These are phyloP conservation scores for Teunomyces panamensis DNA, from an alignment of 805 yeast genomes.

Conservation along the genomic window DNA sequence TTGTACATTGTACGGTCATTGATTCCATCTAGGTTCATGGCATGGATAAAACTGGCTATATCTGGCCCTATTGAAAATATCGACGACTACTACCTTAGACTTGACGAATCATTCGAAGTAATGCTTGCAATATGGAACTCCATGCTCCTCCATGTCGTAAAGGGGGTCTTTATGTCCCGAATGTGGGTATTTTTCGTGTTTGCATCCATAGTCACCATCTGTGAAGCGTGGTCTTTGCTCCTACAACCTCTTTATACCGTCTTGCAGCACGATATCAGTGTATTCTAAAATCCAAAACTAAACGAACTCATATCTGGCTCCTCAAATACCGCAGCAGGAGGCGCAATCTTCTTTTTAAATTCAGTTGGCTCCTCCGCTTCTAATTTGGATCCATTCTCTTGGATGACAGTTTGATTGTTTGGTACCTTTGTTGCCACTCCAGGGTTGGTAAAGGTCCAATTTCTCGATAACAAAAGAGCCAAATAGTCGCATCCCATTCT, in stretches of 20 bases:
- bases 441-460: slow-evolving; percentile 58
- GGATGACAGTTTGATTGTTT: background rate
- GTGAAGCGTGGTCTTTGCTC: slow-evolving; percentile 9
- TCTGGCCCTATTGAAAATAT: slow-evolving; percentile 2
- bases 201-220: slow-evolving; percentile 11
- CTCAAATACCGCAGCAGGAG: slow-evolving; percentile 55
- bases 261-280: background rate
- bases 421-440: slow-evolving; percentile 3
- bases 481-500: slow-evolving; percentile 92
- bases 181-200: slow-evolving; percentile 17
- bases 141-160: slow-evolving; percentile 13
- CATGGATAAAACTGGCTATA: slow-evolving; percentile 7
- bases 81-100: slow-evolving; percentile 8
- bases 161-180: slow-evolving; percentile 14
- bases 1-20: background rate
- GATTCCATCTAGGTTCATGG: slow-evolving; percentile 3
- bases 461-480: slow-evolving; percentile 56
- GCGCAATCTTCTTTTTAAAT: slow-evolving; percentile 15
- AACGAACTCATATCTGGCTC: slow-evolving; percentile 81
- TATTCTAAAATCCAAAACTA: slow-evolving; percentile 38
- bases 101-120: slow-evolving; percentile 12
- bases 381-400: background rate
- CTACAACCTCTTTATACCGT: slow-evolving; percentile 7
- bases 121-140: slow-evolving; percentile 16
- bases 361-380: background rate